Percentiles rank a stretch among this genome's conserved stretches.
Conservation (phyloP, 2,329 filamentous ascomycete genomes). For the Aspergillus flavus region DNA sequence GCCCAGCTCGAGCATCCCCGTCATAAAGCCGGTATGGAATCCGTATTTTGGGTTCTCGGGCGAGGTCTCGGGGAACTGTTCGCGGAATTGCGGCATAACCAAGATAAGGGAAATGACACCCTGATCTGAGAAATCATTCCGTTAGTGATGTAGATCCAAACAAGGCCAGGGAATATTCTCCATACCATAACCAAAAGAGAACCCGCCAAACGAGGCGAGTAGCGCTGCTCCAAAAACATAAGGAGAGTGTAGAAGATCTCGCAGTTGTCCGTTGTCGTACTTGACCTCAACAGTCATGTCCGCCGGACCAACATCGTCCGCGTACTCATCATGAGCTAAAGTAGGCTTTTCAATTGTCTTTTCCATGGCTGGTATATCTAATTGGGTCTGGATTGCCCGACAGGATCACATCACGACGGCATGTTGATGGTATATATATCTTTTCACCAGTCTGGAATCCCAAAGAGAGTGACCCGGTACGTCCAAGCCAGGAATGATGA, state of each 20-base stretch:
- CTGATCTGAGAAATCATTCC: conserved; percentile 17
- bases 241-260: conserved; percentile 25
- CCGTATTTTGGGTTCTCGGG: conserved; percentile 33
- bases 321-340: conserved; percentile 5
- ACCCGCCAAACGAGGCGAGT: conserved; percentile 46
- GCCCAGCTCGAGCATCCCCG: conserved; percentile 47
- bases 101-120: conserved; percentile 44
- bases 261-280: conserved; percentile 8
- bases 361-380: not conserved
- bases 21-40: conserved; percentile 39
- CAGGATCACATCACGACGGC: not conserved
- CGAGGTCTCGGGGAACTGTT: conserved; percentile 43
- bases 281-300: conserved; percentile 5
- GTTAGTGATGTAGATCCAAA: not conserved
- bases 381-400: not conserved
- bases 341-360: not conserved
- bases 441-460: not conserved
- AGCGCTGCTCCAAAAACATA: conserved; percentile 49
- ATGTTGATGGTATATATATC: not conserved
- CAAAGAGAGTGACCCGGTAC: not conserved
- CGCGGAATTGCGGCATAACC: conserved; percentile 51
- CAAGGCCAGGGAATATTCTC: not conserved
- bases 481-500: not conserved
- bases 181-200: conserved; percentile 46
- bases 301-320: not conserved